Evolutionary conservation across 2,329 filamentous ascomycete genomes (phyloP).

Genomic region (Cordyceps tenuipes): DNA sequence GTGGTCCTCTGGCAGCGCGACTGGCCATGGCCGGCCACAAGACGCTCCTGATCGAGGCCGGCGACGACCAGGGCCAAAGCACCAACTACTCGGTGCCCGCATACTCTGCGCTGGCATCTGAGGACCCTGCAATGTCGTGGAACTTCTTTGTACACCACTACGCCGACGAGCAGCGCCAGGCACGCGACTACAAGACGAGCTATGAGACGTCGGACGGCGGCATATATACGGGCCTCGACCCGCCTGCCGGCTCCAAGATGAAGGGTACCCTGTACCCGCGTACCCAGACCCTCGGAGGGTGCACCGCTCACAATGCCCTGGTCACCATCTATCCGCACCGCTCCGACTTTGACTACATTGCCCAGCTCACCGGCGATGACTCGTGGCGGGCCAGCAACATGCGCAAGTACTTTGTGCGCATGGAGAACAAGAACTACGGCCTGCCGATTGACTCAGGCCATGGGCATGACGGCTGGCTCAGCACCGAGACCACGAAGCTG

Average conservation of each 20-base stretch:
- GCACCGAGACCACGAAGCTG: slow-evolving; percentile 41
- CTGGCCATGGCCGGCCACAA: slow-evolving; percentile 52
- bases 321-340: slow-evolving; percentile 44
- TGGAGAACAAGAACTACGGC: slow-evolving; percentile 48
- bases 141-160: slow-evolving; percentile 59
- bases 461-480: slow-evolving; percentile 50
- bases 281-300: slow-evolving; percentile 48
- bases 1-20: slow-evolving; percentile 48
- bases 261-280: slow-evolving; percentile 52
- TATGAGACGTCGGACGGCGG: slow-evolving; percentile 43
- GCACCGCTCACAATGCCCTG: slow-evolving; percentile 47
- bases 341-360: slow-evolving; percentile 46
- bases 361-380: slow-evolving; percentile 43
- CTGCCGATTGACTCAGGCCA: slow-evolving; percentile 36
- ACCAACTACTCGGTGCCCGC: slow-evolving; percentile 46
- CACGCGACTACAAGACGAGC: slow-evolving; percentile 49
- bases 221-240: slow-evolving; percentile 44
- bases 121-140: slow-evolving; percentile 50
- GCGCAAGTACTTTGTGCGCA: slow-evolving; percentile 44
- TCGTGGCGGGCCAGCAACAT: slow-evolving; percentile 48
- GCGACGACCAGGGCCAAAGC: slow-evolving; percentile 44
- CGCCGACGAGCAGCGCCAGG: slow-evolving; percentile 41
- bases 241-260: slow-evolving; percentile 41
- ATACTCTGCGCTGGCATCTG: slow-evolving; percentile 43
- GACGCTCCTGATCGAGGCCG: slow-evolving; percentile 53